phyloP scores from a whole-genome alignment of 2,329 filamentous ascomycete species.

The Tolypocladium nubicola region DNA sequence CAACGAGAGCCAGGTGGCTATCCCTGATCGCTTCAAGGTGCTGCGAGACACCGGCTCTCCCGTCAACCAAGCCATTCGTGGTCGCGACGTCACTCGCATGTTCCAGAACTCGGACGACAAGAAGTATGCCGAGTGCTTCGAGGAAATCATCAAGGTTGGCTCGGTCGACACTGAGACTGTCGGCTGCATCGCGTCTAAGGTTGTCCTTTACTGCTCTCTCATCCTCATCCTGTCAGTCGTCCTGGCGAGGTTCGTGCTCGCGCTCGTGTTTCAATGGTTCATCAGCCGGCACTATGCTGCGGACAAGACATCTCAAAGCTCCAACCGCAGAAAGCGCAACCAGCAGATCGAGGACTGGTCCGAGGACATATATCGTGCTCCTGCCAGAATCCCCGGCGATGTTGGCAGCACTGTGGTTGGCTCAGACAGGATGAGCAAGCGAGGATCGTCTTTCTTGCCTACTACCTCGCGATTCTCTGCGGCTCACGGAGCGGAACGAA shows the following conservation, averaged over 20 bases:
- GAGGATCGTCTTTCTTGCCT: constrained; percentile 74
- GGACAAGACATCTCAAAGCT: constrained; percentile 71
- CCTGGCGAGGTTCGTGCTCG: constrained; percentile 73
- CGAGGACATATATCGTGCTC: constrained; percentile 91
- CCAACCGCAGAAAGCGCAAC: constrained; percentile 73
- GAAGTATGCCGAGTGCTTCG: constrained; percentile 73
- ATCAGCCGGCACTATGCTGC: constrained; percentile 78
- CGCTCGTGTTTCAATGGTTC: constrained; percentile 93
- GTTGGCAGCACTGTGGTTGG: constrained; percentile 52
- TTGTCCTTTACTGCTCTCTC: constrained; percentile 89
- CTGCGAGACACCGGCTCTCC: constrained; percentile 57
- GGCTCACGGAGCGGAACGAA: constrained; percentile 67
- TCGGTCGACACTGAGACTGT: constrained; percentile 93
- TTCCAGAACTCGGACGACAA: constrained; percentile 75
- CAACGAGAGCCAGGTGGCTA: constrained; percentile 66
- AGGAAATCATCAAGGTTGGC: constrained; percentile 91
- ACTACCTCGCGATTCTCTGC: constrained; percentile 92
- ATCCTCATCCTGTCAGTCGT: constrained; percentile 90
- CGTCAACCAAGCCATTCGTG: constrained; percentile 55
- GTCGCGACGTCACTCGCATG: constrained; percentile 79
- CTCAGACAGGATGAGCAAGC: constrained; percentile 66
- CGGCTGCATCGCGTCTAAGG: constrained; percentile 93
- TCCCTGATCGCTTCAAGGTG: constrained; percentile 69
- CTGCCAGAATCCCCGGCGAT: constrained; percentile 69
- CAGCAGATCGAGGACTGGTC: constrained; percentile 97